Base-by-base conservation (phyloP, 371 early-diverging fungal species). In the Rhizopus microsporus region DNA sequence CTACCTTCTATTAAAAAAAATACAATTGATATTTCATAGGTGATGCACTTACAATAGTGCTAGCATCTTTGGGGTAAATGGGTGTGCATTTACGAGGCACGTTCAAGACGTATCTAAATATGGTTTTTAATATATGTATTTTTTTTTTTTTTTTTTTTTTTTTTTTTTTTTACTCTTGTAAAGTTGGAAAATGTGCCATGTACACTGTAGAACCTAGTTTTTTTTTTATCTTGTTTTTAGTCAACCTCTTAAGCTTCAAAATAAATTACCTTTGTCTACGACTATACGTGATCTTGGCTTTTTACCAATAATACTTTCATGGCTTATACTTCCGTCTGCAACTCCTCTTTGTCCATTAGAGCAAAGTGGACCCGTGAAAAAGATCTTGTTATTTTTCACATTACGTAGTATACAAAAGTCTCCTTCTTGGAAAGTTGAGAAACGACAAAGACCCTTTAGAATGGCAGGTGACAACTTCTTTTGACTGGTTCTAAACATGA, bases 61-160 rank as follows among this genome's bases (percentile, higher is more conserved):
- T 74, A 0, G 91, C 88, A 57, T 91, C 91, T 54, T 89, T 89
- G 0, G 91, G 88, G 65, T 91, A 91, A 38, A 89, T 86, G 4
- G 90, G 89, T 1, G 85, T 88, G 49, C 85, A 82, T 10, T 69
- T 75, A n/a, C 91, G 77, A 30, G 74, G 79, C 13, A 82, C 83
- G 38, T 75, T 72, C 5, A 84, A 66, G 5, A 84, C 77, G 58
- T 86, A 85, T 34, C 82, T 81, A 65, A 37, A 23, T 16, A 47
- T n/a, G 5, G 12, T 37, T 48, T 48, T 39, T 30, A 17, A 17
- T 43, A 40, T 7, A 9, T 34, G 10, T 23, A 9, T 5, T 29
- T n/a, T 31, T 42, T 23, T 32, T 39, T 5, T 29, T n/a, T 31
- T 42, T 23, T 32, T 39, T 10, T 44, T 17, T 32, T 53, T 23